Base-by-base conservation (phyloP, 179 eudicot genomes). In the Kewa caespitosa region DNA sequence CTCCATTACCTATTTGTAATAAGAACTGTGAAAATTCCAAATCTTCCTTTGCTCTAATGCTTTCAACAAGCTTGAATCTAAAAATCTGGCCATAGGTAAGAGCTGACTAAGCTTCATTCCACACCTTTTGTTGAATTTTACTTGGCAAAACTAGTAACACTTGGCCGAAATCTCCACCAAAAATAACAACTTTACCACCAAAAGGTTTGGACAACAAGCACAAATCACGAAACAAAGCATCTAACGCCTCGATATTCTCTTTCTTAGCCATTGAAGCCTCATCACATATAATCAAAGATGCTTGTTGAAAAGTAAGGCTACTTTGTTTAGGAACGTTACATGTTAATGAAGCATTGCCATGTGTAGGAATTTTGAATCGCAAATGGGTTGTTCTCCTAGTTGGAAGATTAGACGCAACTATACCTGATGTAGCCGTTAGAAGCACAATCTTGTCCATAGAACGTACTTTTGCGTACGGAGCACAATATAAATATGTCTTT, bases 331-430 rank as follows among this genome's bases (percentile, higher is more conserved):
- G 36, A 0, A 55, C 73, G 36, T 36, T 38, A n/a, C 66, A 38
- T 1, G 66, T 54, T n/a, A 36, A 1, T 0, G 22, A 15, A 17
- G 2, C 2, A 0, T 52, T 33, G 17, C 27, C 32, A 28, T 43
- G 61, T 32, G 67, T 42, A 4, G 67, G 76, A 22, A 80, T 69
- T 65, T 75, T 80, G 46, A 80, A 75, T 25, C 76, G 34, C 11
- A 80, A 81, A 30, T 76, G 83, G 17, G 83, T 14, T 6, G 76
- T 81, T 1, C 76, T 59, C 3, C 68, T 38, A 1, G 55, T 73
- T 15, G 69, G 76, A 3, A 60, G 38, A 32, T 73, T 73, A 7
- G 80, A 76, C 4, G 84, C 77, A n/a, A 77, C 77, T 15, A 81
- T 42, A 15, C 80, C 77, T 23, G 74, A 81, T 0, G 77, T 64